A percentile compares a stretch with the other conserved stretches of the same genome.
phyloP scores from a whole-genome alignment of 2,329 filamentous ascomycete genomes.

The Colletotrichum chrysophilum region DNA sequence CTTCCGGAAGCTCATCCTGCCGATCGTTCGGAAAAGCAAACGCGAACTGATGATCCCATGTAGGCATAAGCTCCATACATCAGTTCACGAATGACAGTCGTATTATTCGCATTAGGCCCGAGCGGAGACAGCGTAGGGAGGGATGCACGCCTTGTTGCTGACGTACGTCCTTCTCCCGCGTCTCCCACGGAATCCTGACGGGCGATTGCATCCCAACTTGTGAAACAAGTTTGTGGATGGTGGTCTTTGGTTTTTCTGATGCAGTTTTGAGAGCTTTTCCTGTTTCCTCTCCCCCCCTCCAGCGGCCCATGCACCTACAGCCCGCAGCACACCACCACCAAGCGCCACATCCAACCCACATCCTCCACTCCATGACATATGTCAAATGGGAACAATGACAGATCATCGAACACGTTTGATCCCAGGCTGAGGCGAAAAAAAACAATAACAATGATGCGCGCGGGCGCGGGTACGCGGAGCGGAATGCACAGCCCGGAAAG shows the following conservation, averaged over 20 bases:
- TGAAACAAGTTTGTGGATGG: slow-evolving; percentile 4
- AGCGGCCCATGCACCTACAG: neutral
- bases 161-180: neutral
- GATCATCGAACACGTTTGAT: neutral
- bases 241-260: neutral
- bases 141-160: neutral
- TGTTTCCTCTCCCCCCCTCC: neutral
- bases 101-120: neutral
- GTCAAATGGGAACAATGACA: neutral
- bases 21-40: neutral
- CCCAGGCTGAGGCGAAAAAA: neutral
- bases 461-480: neutral
- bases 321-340: neutral
- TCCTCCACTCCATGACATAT: neutral
- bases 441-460: neutral
- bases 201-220: neutral
- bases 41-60: neutral
- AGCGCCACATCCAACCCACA: neutral
- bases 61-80: neutral
- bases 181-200: neutral
- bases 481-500: neutral
- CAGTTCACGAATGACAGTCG: neutral
- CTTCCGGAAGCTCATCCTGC: neutral
- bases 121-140: neutral
- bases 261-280: neutral